Percentiles rank a stretch among this genome's conserved stretches.
phyloP scores from a whole-genome alignment of 2,329 filamentous ascomycete genomes.

The Botrytis deweyae region DNA sequence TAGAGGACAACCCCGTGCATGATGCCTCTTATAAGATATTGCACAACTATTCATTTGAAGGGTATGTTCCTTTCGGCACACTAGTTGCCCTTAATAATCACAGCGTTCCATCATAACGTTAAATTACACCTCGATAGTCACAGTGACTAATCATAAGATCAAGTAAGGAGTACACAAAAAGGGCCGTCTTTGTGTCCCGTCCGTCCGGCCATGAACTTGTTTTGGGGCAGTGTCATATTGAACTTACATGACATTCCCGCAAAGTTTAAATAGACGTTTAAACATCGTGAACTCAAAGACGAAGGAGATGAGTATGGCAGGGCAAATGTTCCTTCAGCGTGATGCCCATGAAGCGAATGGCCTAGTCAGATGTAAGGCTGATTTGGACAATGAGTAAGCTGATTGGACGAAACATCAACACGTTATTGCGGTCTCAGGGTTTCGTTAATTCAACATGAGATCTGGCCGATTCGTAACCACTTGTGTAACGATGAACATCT shows the following conservation, averaged over 20 bases:
- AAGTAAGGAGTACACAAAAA: neutral
- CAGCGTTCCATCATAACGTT: neutral
- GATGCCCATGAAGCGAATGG: neutral
- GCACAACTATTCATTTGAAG: neutral
- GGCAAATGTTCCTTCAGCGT: neutral
- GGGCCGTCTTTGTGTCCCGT: neutral
- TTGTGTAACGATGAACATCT: neutral
- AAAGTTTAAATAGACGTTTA: neutral
- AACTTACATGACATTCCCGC: neutral
- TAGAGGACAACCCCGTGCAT: neutral
- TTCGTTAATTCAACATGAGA: neutral
- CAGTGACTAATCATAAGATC: neutral
- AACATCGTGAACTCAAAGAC: neutral
- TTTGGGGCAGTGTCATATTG: neutral
- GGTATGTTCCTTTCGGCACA: neutral
- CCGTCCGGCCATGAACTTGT: neutral
- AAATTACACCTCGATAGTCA: neutral
- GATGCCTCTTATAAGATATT: neutral
- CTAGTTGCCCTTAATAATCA: neutral
- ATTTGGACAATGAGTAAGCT: neutral
- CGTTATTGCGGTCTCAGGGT: neutral
- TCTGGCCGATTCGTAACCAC: neutral
- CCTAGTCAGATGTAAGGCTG: neutral
- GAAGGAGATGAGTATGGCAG: constrained; percentile 1
- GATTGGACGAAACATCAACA: neutral